A percentile compares a stretch with the other conserved stretches of the same genome.
Evolutionary conservation across 176 grass and related monocot genomes (phyloP).

Genomic region (Musa troglodytarum): DNA sequence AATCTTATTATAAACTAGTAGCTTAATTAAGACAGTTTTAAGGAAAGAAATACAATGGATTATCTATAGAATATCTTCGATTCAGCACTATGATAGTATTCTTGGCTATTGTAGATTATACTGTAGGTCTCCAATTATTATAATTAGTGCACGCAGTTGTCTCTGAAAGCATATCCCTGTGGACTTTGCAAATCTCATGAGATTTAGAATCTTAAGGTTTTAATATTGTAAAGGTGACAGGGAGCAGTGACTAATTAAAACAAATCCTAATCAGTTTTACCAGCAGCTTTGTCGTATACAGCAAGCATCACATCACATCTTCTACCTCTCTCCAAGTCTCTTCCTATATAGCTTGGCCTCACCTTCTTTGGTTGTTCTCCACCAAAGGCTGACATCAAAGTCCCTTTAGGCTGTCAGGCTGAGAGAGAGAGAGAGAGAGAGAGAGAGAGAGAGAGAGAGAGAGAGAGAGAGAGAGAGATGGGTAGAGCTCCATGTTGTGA

Average conservation of each 20-base stretch:
- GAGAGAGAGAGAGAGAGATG: neutral
- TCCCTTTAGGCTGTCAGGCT: too few relatives aligned
- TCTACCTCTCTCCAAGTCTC: neutral
- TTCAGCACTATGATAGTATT: too few relatives aligned
- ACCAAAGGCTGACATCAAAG: neutral
- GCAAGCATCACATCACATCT: neutral
- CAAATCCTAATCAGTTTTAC: constrained; percentile 4
- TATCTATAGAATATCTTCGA: too few relatives aligned
- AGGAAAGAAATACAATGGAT: too few relatives aligned
- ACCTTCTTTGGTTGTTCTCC: neutral
- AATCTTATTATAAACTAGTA: too few relatives aligned
- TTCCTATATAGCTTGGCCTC: constrained; percentile 11
- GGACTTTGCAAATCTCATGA: constrained; percentile 2
- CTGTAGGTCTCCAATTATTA: too few relatives aligned
- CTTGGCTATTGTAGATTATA: too few relatives aligned
- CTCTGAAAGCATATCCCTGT: neutral
- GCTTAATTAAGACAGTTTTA: too few relatives aligned
- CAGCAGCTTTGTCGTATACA: neutral
- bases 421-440: neutral
- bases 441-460: neutral
- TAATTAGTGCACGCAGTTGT: neutral
- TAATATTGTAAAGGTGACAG: neutral
- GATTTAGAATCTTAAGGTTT: constrained; percentile 1
- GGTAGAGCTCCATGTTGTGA: constrained; percentile 9
- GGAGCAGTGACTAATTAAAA: constrained; percentile 1